Percentiles rank a stretch among this genome's conserved stretches.
Evolutionary conservation across 2,329 filamentous ascomycete genomes (phyloP).

Genomic region (Anisogramma anomala): DNA sequence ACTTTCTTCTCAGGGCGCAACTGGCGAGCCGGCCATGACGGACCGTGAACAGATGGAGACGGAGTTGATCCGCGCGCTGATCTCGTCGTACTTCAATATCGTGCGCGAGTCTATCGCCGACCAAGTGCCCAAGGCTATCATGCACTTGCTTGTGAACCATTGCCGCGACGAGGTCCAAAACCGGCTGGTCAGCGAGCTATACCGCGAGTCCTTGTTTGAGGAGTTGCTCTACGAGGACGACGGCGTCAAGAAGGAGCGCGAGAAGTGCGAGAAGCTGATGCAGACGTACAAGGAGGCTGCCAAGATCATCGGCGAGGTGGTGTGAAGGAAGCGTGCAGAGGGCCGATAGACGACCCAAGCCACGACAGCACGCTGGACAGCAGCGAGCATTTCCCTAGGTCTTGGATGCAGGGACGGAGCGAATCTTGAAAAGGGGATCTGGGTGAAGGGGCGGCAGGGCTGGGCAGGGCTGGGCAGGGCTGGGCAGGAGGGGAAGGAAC

Average conservation of each 20-base stretch:
- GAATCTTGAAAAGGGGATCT: too few species aligned
- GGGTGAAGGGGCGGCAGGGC: too few species aligned
- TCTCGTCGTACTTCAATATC: slow-evolving; percentile 98
- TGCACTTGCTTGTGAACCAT: slow-evolving; percentile 97
- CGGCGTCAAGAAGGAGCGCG: slow-evolving; percentile 88
- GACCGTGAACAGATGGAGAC: slow-evolving; percentile 96
- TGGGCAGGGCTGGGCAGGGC: too few species aligned
- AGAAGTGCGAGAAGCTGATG: slow-evolving; percentile 95
- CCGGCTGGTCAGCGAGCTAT: slow-evolving; percentile 85
- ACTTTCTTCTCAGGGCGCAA: slow-evolving; percentile 33
- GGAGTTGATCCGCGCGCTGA: slow-evolving; percentile 88
- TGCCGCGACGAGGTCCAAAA: slow-evolving; percentile 98
- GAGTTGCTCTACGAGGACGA: slow-evolving; percentile 97
- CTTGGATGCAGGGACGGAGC: neutral
- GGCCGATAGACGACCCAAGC: too few species aligned
- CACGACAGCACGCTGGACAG: too few species aligned
- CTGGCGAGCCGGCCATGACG: slow-evolving; percentile 74
- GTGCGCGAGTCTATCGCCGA: slow-evolving; percentile 97
- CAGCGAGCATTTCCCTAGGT: neutral
- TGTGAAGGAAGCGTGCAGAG: too few species aligned
- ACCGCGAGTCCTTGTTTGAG: slow-evolving; percentile 81
- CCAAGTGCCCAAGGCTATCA: slow-evolving; percentile 95
- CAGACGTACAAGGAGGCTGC: slow-evolving; percentile 94
- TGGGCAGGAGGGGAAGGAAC: neutral
- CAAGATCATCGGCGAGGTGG: slow-evolving; percentile 94